Base-by-base conservation (phyloP, 768 basidiomycete genomes). In the Auriscalpium vulgare region DNA sequence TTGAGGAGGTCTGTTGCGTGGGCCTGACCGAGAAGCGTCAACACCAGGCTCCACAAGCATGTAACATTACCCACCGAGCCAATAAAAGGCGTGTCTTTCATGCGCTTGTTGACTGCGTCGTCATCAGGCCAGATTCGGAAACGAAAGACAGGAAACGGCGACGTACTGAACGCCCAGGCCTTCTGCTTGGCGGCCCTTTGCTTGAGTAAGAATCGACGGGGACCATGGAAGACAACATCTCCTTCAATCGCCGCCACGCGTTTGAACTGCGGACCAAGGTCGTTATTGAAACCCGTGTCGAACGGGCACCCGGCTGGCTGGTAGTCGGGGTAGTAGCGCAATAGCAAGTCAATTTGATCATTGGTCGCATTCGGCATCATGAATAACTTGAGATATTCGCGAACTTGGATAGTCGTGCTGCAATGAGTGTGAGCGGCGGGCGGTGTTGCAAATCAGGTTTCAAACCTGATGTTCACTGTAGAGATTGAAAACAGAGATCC, bases 401-500 rank as follows among this genome's bases (percentile, higher is more conserved):
- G 47, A 23, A 17, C 47, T 13, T 48, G 6, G 14, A 7, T 5
- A 14, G 3, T 50, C 19, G 51, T 53, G 21, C 43, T 35, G 17
- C 53, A 58, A 36, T 23, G n/a, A 29, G 29, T 29, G 4, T 29
- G 29, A 29, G 29, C 29, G 29, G 29, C 29, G 29, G 29, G 29
- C 4, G 7, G 29, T 29, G 29, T 2, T 29, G 14, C n/a, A 8
- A 17, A 35, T 23, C 13, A 7, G 45, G 17, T 10, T 8, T 10
- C 67, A 1, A 60, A 72, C 72, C 68, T 64, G 38, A 73, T 59
- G 53, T 72, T 71, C 6, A 51, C 29, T 0, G 47, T 61, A 2
- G 61, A 50, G 8, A 72, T 19, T 0, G 69, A 57, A 62, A 72
- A 73, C 3, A 71, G 47, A 0, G 82, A 81, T 7, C 82, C 84